A percentile compares a stretch with the other conserved stretches of the same genome.
Conservation (phyloP, 1,284 basidiomycete genomes). For the Heterobasidion parviporum region DNA sequence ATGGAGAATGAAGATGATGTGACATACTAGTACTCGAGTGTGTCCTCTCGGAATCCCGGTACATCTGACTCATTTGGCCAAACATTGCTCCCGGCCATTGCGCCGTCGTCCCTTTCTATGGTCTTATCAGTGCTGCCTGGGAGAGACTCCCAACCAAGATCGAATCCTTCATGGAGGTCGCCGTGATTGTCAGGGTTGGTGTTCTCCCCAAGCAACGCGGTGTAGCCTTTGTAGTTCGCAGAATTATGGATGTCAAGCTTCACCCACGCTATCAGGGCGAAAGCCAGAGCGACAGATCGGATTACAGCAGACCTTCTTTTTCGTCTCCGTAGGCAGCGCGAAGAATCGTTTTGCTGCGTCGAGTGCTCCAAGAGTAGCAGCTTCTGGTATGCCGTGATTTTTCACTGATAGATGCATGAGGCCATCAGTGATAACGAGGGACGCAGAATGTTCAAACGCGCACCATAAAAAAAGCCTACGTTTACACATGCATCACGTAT, state of each 20-base stretch:
- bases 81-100: slow-evolving; percentile 53
- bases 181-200: slow-evolving; percentile 59
- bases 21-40: slow-evolving; percentile 59
- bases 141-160: slow-evolving; percentile 64
- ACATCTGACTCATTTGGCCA: slow-evolving; percentile 40
- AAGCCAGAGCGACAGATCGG: neutral
- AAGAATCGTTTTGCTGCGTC: slow-evolving; percentile 60
- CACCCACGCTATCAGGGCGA: neutral
- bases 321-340: slow-evolving; percentile 43
- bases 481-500: slow-evolving; percentile 66
- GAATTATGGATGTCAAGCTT: slow-evolving; percentile 67
- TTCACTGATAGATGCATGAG: slow-evolving; percentile 41
- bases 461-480: slow-evolving; percentile 79
- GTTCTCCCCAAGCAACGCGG: slow-evolving; percentile 58
- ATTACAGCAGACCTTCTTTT: slow-evolving; percentile 44
- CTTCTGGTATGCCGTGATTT: slow-evolving; percentile 66
- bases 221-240: slow-evolving; percentile 77
- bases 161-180: slow-evolving; percentile 83
- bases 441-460: slow-evolving; percentile 6
- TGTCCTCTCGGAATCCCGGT: slow-evolving; percentile 43
- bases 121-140: slow-evolving; percentile 10
- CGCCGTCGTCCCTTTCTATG: slow-evolving; percentile 28
- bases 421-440: neutral
- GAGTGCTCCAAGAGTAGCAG: slow-evolving; percentile 42
- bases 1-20: slow-evolving; percentile 5